phyloP scores from a whole-genome alignment of 2,329 filamentous ascomycete genomes.

The Trichoderma sp. region DNA sequence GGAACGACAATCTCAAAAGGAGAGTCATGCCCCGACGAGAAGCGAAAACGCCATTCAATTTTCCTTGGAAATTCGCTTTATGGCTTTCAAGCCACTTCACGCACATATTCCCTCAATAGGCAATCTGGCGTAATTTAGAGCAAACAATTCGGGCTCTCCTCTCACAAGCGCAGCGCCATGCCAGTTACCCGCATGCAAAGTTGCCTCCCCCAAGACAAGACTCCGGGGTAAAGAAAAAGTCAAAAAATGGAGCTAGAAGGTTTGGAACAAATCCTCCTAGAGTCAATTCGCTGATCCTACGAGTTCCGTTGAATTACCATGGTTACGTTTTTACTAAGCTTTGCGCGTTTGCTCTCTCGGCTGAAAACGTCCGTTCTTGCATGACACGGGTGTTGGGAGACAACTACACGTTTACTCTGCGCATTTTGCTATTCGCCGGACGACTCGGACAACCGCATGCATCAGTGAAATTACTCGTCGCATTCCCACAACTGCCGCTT shows the following conservation, averaged over 20 bases:
- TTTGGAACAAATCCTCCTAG: not conserved
- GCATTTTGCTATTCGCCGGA: not conserved
- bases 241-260: not conserved
- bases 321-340: not conserved
- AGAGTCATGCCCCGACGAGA: not conserved
- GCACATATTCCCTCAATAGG: not conserved
- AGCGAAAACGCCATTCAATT: not conserved
- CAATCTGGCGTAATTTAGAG: not conserved
- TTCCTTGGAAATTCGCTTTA: not conserved
- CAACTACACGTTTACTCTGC: not conserved
- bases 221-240: not conserved
- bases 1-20: not conserved
- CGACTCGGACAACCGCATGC: not conserved
- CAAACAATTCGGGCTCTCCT: not conserved
- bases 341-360: not conserved
- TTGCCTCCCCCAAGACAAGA: not conserved
- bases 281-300: not conserved
- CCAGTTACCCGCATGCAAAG: not conserved
- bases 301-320: not conserved
- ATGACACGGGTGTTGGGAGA: not conserved
- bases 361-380: not conserved
- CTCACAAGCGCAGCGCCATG: not conserved
- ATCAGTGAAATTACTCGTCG: not conserved
- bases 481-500: not conserved
- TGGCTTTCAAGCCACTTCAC: not conserved